These are phyloP conservation scores for Ailanthus altissimus DNA, from an alignment of 345 rosid species.

Conservation along the genomic window DNA sequence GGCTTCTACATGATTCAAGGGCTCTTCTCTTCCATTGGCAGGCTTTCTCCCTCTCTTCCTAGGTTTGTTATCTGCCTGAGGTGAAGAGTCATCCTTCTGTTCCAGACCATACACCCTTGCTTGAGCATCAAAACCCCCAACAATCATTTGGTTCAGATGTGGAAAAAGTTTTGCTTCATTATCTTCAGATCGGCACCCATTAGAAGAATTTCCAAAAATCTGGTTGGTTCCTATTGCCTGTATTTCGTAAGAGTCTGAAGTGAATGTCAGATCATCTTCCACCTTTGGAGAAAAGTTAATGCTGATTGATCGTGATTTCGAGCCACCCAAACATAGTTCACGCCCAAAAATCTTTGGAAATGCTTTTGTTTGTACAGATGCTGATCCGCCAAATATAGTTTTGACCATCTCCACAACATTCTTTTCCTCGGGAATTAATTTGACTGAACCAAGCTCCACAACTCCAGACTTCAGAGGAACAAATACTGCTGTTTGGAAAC, in stretches of 20 bases:
- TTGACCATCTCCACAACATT: conserved; percentile 59
- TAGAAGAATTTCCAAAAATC: conserved; percentile 57
- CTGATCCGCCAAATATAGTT: conserved; percentile 56
- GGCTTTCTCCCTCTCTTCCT: conserved; percentile 98
- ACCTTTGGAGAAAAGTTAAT: conserved; percentile 82
- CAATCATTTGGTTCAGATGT: conserved; percentile 39
- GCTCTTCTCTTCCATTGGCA: conserved; percentile 96
- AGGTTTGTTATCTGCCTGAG: conserved; percentile 75
- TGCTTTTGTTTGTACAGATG: conserved; percentile 54
- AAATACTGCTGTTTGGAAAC: conserved; percentile 71
- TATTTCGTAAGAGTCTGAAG: conserved; percentile 55
- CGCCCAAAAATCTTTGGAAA: conserved; percentile 83
- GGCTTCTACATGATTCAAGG: conserved; percentile 93
- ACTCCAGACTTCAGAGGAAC: conserved; percentile 78
- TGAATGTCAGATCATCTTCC: conserved; percentile 73
- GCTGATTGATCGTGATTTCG: conserved; percentile 65
- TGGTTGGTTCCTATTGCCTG: conserved; percentile 55
- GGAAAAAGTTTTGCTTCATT: conserved; percentile 55
- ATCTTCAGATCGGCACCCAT: conserved; percentile 43
- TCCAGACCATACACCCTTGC: conserved; percentile 44
- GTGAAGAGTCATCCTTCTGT: conserved; percentile 64
- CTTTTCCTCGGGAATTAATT: conserved; percentile 61
- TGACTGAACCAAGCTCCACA: conserved; percentile 84
- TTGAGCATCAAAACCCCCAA: conserved; percentile 44
- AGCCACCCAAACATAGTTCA: conserved; percentile 75